These are phyloP conservation scores for Dendrobium catenatum DNA, from an alignment of 106 monocot species.

Conservation along the genomic window DNA sequence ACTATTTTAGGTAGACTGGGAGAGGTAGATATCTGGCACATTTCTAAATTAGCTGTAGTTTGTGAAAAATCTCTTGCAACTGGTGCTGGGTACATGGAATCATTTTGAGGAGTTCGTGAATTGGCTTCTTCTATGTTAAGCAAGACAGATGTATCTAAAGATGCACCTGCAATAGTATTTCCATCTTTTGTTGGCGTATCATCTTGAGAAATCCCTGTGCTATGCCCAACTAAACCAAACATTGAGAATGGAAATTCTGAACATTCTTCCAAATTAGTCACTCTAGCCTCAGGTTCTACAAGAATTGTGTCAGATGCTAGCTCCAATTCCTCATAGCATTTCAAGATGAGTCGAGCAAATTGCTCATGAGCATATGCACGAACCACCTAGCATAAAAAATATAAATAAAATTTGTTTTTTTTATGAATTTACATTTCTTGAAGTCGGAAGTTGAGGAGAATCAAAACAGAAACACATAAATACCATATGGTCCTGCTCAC, in stretches of 20 bases:
- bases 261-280: conserved; percentile 71
- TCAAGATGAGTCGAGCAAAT: conserved; percentile 92
- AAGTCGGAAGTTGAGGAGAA: background rate
- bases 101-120: background rate
- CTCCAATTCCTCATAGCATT: conserved; percentile 85
- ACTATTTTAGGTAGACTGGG: conserved; percentile 39
- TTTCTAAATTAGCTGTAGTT: conserved; percentile 26
- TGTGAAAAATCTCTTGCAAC: conserved; percentile 19
- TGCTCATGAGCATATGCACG: conserved; percentile 98
- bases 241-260: conserved; percentile 58
- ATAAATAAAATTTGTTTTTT: background rate
- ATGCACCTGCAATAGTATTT: conserved; percentile 9
- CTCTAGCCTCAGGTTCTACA: conserved; percentile 63
- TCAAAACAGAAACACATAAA: conserved; percentile 1
- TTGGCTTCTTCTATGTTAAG: conserved; percentile 13
- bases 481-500: conserved; percentile 89
- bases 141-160: conserved; percentile 12
- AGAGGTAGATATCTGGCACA: conserved; percentile 22
- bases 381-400: conserved; percentile 43
- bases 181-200: conserved; percentile 16
- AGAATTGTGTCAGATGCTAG: conserved; percentile 65
- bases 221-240: conserved; percentile 30
- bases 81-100: background rate
- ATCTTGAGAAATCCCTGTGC: conserved; percentile 18
- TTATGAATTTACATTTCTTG: background rate